Evolutionary conservation across 495 filamentous ascomycete species (phyloP).

Genomic region (Aspergillus campestris): DNA sequence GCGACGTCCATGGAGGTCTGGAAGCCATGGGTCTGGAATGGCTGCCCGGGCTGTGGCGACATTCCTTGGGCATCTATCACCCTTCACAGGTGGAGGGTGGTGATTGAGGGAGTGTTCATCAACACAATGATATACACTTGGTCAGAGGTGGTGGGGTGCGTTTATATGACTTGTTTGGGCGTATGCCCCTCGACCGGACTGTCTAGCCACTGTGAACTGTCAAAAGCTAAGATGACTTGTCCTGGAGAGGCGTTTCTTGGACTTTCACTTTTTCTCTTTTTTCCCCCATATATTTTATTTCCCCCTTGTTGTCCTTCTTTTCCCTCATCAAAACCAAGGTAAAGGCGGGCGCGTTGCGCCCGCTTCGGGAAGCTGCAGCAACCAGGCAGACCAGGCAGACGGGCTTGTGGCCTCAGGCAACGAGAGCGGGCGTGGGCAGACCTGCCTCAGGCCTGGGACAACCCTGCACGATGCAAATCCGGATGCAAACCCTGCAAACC

Average conservation of each 20-base stretch:
- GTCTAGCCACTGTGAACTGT: background rate
- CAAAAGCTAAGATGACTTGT: background rate
- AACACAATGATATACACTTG: background rate
- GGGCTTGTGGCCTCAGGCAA: background rate
- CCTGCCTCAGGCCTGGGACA: background rate
- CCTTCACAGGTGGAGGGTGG: background rate
- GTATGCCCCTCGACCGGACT: too few species aligned
- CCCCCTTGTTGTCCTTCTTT: background rate
- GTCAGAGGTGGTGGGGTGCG: too few species aligned
- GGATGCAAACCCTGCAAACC: too few species aligned
- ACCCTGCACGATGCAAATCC: background rate
- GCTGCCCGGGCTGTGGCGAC: conserved; percentile 19
- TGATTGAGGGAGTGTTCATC: background rate
- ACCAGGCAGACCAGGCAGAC: too few species aligned
- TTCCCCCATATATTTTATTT: background rate
- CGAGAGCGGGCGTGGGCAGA: background rate
- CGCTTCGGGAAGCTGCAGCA: conserved; percentile 6
- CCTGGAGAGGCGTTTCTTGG: background rate
- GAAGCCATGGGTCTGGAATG: conserved; percentile 33
- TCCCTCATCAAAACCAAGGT: too few species aligned
- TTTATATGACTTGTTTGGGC: too few species aligned
- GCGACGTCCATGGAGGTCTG: conserved; percentile 41
- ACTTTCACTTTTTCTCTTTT: background rate
- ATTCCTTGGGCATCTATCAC: conserved; percentile 9
- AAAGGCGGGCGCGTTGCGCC: conserved; percentile 4